Percentiles rank a stretch among this genome's conserved stretches.
phyloP scores from a whole-genome alignment of 2,329 filamentous ascomycete species.

The Fusarium xyrophilum region DNA sequence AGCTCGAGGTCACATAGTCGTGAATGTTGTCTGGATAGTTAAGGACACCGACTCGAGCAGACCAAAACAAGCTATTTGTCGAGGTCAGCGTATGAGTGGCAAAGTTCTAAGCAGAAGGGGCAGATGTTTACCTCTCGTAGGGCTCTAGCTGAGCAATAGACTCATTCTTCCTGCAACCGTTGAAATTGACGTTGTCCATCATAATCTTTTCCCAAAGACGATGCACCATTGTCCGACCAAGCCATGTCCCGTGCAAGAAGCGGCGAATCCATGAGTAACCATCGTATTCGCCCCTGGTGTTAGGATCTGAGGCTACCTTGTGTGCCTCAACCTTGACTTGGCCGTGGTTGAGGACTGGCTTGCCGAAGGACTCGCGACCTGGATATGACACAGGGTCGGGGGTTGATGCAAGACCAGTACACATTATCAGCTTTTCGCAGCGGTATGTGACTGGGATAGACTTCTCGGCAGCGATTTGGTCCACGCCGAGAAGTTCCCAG shows the following conservation, averaged over 20 bases:
- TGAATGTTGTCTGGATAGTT: neutral
- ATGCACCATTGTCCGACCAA: neutral
- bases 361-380: neutral
- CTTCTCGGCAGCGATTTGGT: rapidly evolving
- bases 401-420: neutral
- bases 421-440: neutral
- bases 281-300: neutral
- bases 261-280: neutral
- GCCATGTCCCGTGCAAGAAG: neutral
- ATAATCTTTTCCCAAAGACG: neutral
- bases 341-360: neutral
- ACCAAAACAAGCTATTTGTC: neutral
- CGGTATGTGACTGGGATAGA: rapidly evolving
- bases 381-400: neutral
- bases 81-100: too few relatives aligned
- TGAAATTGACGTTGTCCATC: neutral
- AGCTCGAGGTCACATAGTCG: neutral
- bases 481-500: neutral
- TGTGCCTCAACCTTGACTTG: neutral
- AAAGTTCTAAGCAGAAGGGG: too few relatives aligned
- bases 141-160: neutral
- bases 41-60: neutral
- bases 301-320: neutral
- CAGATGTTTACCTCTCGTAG: rapidly evolving
- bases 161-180: neutral